These are phyloP conservation scores for Graphium sp. DNA, from an alignment of 2,329 filamentous ascomycete genomes.

Conservation along the genomic window DNA sequence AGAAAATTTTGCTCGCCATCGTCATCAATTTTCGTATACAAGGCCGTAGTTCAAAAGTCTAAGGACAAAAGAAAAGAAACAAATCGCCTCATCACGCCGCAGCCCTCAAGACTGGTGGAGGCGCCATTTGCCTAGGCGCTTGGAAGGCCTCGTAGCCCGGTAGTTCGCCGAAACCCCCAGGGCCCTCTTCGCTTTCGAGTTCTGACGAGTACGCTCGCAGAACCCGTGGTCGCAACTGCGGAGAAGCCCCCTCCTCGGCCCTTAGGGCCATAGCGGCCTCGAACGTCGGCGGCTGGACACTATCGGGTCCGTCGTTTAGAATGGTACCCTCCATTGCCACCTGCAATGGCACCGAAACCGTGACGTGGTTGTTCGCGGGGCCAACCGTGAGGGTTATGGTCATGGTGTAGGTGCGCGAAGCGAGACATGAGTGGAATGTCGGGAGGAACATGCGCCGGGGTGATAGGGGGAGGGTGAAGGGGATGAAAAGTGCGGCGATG, in stretches of 20 bases:
- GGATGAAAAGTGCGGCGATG: conserved; percentile 24
- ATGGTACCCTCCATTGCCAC: too few relatives aligned
- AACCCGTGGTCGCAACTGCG: too few relatives aligned
- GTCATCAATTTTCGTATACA: background rate
- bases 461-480: conserved; percentile 26
- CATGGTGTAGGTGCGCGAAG: conserved; percentile 35
- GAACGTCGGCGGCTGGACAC: conserved; percentile 12
- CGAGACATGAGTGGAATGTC: conserved; percentile 40
- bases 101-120: too few relatives aligned
- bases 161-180: too few relatives aligned
- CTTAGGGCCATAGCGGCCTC: too few relatives aligned
- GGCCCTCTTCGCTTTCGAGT: too few relatives aligned
- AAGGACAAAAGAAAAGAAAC: background rate
- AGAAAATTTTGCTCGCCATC: background rate
- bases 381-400: conserved; percentile 24
- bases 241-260: too few relatives aligned
- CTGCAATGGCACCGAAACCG: conserved; percentile 31
- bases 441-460: conserved; percentile 35
- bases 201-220: too few relatives aligned
- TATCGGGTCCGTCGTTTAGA: conserved; percentile 14
- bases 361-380: conserved; percentile 22
- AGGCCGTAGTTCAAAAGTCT: background rate
- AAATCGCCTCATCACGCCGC: too few relatives aligned
- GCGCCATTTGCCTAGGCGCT: too few relatives aligned
- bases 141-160: too few relatives aligned